Conservation (phyloP, 306 rosid species). For the Glycyrrhiza uralensis region DNA sequence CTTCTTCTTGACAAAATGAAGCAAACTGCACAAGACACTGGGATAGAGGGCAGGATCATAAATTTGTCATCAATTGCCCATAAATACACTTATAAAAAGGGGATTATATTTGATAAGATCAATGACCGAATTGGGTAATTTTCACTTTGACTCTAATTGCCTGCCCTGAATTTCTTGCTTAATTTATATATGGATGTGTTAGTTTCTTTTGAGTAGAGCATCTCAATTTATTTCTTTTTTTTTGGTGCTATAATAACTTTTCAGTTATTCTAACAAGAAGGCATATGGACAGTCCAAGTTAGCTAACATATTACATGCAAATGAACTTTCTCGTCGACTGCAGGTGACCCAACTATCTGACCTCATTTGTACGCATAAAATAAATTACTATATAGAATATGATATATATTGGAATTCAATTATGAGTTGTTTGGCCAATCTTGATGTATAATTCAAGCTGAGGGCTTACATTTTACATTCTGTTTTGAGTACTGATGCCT, state of each 20-base stretch:
- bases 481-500: neutral
- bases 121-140: constrained; percentile 55
- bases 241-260: neutral
- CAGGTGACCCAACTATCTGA: constrained; percentile 42
- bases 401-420: no score
- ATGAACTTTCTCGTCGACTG: constrained; percentile 76
- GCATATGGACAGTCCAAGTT: constrained; percentile 94
- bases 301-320: constrained; percentile 77
- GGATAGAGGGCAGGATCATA: constrained; percentile 86
- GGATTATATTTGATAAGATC: constrained; percentile 66
- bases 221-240: neutral
- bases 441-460: no score
- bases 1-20: constrained; percentile 82
- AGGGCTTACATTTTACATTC: neutral
- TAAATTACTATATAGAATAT: neutral
- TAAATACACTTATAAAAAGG: constrained; percentile 48
- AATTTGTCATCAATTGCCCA: constrained; percentile 90
- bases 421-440: no score
- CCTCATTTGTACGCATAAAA: neutral
- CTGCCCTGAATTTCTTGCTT: constrained; percentile 10
- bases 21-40: constrained; percentile 61
- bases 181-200: neutral
- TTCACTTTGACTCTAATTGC: neutral
- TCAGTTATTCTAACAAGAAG: constrained; percentile 69
- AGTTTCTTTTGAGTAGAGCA: neutral